Evolutionary conservation across 805 yeast species (phyloP).

Genomic region (Zygosaccharomyces siamensis): DNA sequence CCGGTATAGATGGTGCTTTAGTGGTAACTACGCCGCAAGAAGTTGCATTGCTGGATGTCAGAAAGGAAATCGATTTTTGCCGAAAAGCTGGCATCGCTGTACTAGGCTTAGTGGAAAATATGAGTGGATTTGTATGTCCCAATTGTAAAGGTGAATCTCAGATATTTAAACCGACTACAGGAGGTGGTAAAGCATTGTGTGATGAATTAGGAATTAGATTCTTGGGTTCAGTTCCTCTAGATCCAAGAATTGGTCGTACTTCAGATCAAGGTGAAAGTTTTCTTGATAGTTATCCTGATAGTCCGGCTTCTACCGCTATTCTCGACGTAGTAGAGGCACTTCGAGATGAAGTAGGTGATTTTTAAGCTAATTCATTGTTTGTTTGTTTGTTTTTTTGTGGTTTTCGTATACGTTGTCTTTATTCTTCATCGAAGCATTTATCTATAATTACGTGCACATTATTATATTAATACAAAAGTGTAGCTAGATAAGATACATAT

Average conservation of each 20-base stretch:
- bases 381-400: too few species aligned
- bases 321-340: slow-evolving; percentile 73
- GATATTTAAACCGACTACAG: slow-evolving; percentile 92
- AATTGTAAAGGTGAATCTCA: slow-evolving; percentile 83
- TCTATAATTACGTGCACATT: slow-evolving; percentile 3
- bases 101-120: slow-evolving; percentile 90
- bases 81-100: slow-evolving; percentile 81
- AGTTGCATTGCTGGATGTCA: slow-evolving; percentile 87
- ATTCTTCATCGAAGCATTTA: neutral
- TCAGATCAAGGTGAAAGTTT: slow-evolving; percentile 87
- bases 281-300: slow-evolving; percentile 77
- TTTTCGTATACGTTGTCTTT: neutral
- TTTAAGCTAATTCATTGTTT: neutral
- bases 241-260: slow-evolving; percentile 85
- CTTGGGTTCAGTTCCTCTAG: slow-evolving; percentile 90
- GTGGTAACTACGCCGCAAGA: slow-evolving; percentile 97
- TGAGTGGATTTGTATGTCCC: slow-evolving; percentile 99
- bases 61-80: slow-evolving; percentile 95
- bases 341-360: slow-evolving; percentile 48
- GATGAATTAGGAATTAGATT: slow-evolving; percentile 72
- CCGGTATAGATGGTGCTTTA: slow-evolving; percentile 92
- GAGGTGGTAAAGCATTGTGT: slow-evolving; percentile 87
- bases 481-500: neutral
- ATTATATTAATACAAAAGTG: slow-evolving; percentile 3
- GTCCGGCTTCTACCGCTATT: slow-evolving; percentile 88